These are phyloP conservation scores for Paragyromitra xinjiangensis DNA, from an alignment of 495 filamentous ascomycete genomes.

Conservation along the genomic window DNA sequence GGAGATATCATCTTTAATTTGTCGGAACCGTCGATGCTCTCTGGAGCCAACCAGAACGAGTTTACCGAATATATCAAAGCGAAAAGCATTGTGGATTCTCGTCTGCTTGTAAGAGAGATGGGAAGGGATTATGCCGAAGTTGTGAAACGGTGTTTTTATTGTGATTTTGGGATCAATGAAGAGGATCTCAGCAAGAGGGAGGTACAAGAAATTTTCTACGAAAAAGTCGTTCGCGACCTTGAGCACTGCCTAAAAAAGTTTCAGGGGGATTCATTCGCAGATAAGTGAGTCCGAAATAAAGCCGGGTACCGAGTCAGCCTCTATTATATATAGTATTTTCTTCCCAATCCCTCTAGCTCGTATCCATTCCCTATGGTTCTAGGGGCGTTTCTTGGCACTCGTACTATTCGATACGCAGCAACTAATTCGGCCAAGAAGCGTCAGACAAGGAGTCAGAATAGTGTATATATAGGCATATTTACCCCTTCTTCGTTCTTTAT, in stretches of 20 bases:
- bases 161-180: slow-evolving; percentile 24
- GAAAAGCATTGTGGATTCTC: slow-evolving; percentile 3
- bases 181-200: background rate
- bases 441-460: too few species aligned
- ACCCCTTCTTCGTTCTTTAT: too few species aligned
- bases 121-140: background rate
- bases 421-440: too few species aligned
- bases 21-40: background rate
- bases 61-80: background rate
- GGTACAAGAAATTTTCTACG: slow-evolving; percentile 23
- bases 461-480: too few species aligned
- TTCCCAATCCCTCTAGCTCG: too few species aligned
- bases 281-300: too few species aligned
- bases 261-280: too few species aligned
- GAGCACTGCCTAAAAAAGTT: slow-evolving; percentile 24
- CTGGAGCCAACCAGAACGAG: background rate
- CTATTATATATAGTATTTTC: too few species aligned
- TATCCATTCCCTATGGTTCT: too few species aligned
- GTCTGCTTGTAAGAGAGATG: background rate
- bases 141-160: slow-evolving; percentile 23
- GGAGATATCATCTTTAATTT: slow-evolving; percentile 6
- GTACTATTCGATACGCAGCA: too few species aligned
- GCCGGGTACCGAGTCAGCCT: too few species aligned
- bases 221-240: slow-evolving; percentile 30
- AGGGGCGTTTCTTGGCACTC: too few species aligned